phyloP scores from a whole-genome alignment of 306 rosid genomes.

The Cotoneaster glaucophyllus region DNA sequence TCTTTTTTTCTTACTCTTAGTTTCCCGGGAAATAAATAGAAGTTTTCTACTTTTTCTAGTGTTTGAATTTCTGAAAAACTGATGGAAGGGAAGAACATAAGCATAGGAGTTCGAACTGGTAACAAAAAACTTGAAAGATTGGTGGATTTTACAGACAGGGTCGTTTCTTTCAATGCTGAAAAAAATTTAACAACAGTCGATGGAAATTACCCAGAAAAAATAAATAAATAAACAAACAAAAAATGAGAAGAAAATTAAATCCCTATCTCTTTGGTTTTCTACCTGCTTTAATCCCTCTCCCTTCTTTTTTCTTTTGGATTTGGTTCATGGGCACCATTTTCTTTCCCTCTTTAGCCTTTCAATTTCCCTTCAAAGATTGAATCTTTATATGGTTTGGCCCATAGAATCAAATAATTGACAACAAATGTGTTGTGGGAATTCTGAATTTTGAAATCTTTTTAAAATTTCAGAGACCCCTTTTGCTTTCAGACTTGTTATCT shows the following conservation, averaged over 20 bases:
- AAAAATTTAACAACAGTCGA: not conserved
- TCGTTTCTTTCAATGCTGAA: slow-evolving; percentile 4
- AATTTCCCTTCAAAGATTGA: not conserved
- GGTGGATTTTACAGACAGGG: not conserved
- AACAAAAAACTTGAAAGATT: not conserved
- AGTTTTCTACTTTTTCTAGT: not conserved
- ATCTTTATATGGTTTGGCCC: not conserved
- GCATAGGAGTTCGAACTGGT: not conserved
- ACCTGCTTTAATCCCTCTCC: no score
- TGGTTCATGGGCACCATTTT: not conserved
- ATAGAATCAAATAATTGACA: not conserved
- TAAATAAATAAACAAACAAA: no score
- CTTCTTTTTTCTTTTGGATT: no score
- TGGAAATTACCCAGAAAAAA: no score
- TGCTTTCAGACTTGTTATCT: slow-evolving; percentile 20
- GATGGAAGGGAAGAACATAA: not conserved
- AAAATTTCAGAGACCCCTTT: slow-evolving; percentile 15
- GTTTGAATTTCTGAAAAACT: not conserved
- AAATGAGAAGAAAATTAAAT: no score
- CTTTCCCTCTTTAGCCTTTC: not conserved
- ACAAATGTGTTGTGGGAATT: not conserved
- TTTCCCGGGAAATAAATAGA: not conserved
- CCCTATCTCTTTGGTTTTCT: no score
- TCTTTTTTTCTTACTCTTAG: not conserved
- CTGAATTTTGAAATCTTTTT: not conserved